Percentiles rank a stretch among this genome's conserved stretches.
Conservation (phyloP, 768 basidiomycete species). For the Brasilioporus rufonigricans region DNA sequence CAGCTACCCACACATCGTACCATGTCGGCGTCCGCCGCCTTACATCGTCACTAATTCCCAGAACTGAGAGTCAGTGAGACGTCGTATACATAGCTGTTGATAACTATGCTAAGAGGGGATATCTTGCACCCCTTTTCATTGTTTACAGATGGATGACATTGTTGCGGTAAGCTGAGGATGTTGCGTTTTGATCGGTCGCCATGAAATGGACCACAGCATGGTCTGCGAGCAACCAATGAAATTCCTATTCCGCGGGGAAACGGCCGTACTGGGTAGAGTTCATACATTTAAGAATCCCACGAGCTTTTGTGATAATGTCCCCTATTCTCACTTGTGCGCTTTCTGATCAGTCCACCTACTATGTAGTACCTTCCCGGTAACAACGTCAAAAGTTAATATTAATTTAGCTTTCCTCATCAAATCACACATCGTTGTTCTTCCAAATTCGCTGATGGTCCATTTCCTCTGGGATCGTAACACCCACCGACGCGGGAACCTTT, state of each 20-base stretch:
- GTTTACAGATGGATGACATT: no score
- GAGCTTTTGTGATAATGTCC: neutral
- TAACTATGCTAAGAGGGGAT: no score
- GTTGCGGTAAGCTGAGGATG: no score
- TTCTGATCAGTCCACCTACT: neutral
- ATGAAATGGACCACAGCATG: no score
- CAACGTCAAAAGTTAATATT: constrained; percentile 11
- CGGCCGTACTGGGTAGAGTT: neutral
- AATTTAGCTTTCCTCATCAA: neutral
- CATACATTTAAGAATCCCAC: neutral
- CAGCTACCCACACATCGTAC: neutral
- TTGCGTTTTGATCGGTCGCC: neutral
- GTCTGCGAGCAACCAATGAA: neutral
- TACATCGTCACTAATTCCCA: neutral
- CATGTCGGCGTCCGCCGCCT: neutral
- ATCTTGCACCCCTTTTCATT: no score
- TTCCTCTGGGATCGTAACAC: neutral
- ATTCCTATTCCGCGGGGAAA: neutral
- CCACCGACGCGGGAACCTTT: neutral
- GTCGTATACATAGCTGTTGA: no score
- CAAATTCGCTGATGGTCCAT: neutral
- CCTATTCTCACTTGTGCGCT: neutral
- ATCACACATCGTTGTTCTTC: neutral
- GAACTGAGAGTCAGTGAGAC: no score
- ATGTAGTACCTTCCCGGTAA: neutral